Conservation (phyloP, 2,329 filamentous ascomycete genomes). For the Fusarium irregulare region DNA sequence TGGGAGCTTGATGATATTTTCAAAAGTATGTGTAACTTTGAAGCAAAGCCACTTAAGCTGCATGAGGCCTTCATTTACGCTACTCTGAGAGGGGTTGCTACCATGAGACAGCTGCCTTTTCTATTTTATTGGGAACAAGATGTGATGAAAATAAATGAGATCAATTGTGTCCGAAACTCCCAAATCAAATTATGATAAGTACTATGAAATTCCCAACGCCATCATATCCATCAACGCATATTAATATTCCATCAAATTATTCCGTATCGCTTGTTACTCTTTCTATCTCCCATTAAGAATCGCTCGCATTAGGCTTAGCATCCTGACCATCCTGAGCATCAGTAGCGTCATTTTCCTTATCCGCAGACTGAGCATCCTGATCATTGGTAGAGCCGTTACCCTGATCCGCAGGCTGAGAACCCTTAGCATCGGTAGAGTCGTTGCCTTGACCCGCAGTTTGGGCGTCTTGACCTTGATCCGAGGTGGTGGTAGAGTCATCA, state of each 20-base stretch:
- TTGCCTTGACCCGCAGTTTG: too few species aligned
- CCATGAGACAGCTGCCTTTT: not conserved
- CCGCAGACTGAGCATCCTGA: too few species aligned
- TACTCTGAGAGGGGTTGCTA: not conserved
- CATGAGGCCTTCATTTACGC: fast-evolving
- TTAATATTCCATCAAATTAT: not conserved
- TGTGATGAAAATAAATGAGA: not conserved
- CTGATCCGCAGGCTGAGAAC: too few species aligned
- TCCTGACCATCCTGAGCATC: too few species aligned
- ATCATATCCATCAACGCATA: not conserved
- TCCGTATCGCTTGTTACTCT: not conserved
- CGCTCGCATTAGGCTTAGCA: too few species aligned
- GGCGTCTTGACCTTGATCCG: too few species aligned
- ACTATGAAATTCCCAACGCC: not conserved
- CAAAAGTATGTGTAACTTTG: not conserved
- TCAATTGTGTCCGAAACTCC: not conserved
- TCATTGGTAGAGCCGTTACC: too few species aligned
- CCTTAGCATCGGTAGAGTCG: too few species aligned
- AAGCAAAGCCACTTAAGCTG: not conserved
- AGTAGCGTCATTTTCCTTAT: too few species aligned
- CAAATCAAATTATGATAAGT: too few species aligned
- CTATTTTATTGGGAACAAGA: not conserved
- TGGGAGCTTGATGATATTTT: not conserved
- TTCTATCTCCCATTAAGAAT: too few species aligned
- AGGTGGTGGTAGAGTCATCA: too few species aligned